These are phyloP conservation scores for Diaporthe nobilis DNA, from an alignment of 2,329 filamentous ascomycete genomes.

Conservation along the genomic window DNA sequence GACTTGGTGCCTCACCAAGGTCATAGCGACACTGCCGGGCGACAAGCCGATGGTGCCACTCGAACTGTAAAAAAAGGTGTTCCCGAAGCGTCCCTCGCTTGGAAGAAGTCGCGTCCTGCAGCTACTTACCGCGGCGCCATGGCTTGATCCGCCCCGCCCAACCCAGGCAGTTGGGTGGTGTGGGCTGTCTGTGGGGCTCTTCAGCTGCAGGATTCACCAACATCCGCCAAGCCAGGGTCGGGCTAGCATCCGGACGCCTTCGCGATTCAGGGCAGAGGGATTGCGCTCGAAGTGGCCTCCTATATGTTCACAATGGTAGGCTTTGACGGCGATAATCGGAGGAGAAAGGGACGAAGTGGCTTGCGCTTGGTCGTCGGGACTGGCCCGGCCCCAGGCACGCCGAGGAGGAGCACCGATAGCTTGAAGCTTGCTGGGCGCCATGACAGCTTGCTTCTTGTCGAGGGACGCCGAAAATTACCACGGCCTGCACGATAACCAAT, in stretches of 20 bases:
- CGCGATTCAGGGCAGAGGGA: background rate
- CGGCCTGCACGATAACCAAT: background rate
- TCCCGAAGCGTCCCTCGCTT: constrained; percentile 19
- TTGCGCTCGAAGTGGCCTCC: background rate
- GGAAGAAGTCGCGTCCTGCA: constrained; percentile 24
- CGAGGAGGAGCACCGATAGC: background rate
- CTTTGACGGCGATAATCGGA: constrained; percentile 1
- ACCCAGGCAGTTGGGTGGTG: constrained; percentile 34
- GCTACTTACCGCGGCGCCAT: constrained; percentile 3
- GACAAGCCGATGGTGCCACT: background rate
- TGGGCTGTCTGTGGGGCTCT: constrained; percentile 17
- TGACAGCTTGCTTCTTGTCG: background rate
- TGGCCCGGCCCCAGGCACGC: background rate
- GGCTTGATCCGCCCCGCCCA: constrained; percentile 31
- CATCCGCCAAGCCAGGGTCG: constrained; percentile 17
- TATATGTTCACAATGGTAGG: background rate
- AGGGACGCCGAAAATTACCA: constrained; percentile 12
- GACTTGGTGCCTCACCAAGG: background rate
- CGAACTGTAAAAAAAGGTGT: background rate
- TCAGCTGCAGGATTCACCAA: constrained; percentile 24
- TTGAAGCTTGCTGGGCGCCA: constrained; percentile 9
- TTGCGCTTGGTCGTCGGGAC: constrained; percentile 8
- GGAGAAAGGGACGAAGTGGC: background rate
- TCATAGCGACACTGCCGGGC: constrained; percentile 3
- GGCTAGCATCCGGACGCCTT: constrained; percentile 14